phyloP scores from a whole-genome alignment of 805 yeast genomes.

The Saccharomyces kudriavzevii region DNA sequence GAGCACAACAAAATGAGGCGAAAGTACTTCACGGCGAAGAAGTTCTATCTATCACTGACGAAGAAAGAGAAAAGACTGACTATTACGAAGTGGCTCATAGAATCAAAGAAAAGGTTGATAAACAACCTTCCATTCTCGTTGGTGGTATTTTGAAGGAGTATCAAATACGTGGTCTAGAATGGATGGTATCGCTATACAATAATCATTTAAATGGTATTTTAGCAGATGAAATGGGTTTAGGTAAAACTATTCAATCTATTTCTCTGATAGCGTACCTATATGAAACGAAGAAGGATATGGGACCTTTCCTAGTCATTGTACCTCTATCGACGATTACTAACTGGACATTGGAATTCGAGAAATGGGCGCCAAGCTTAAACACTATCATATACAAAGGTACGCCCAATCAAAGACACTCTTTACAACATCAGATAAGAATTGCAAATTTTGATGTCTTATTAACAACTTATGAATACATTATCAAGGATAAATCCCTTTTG shows the following conservation, averaged over 20 bases:
- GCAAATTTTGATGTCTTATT: slow-evolving; percentile 70
- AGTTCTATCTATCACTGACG: slow-evolving; percentile 34
- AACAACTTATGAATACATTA: slow-evolving; percentile 77
- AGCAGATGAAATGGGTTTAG: slow-evolving; percentile 99
- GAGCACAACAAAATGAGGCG: slow-evolving; percentile 55
- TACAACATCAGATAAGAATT: slow-evolving; percentile 54
- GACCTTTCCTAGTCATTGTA: slow-evolving; percentile 71
- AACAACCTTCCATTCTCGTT: slow-evolving; percentile 60
- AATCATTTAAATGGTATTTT: slow-evolving; percentile 93
- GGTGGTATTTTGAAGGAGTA: slow-evolving; percentile 79
- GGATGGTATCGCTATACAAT: slow-evolving; percentile 97
- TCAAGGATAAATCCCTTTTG: slow-evolving; percentile 65
- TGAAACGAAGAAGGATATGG: slow-evolving; percentile 57
- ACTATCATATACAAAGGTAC: slow-evolving; percentile 72
- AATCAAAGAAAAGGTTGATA: slow-evolving; percentile 54
- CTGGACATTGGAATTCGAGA: slow-evolving; percentile 79
- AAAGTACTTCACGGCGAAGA: slow-evolving; percentile 29
- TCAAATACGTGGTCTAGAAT: slow-evolving; percentile 87
- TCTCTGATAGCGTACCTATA: slow-evolving; percentile 63
- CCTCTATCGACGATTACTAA: slow-evolving; percentile 79
- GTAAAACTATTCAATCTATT: slow-evolving; percentile 85
- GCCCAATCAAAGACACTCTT: slow-evolving; percentile 58
- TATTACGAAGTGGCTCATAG: slow-evolving; percentile 78
- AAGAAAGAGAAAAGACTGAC: slow-evolving; percentile 60
- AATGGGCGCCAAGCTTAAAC: slow-evolving; percentile 78